Conservation (phyloP, 129 eudicot species). For the Saposhnikovia divaricata region DNA sequence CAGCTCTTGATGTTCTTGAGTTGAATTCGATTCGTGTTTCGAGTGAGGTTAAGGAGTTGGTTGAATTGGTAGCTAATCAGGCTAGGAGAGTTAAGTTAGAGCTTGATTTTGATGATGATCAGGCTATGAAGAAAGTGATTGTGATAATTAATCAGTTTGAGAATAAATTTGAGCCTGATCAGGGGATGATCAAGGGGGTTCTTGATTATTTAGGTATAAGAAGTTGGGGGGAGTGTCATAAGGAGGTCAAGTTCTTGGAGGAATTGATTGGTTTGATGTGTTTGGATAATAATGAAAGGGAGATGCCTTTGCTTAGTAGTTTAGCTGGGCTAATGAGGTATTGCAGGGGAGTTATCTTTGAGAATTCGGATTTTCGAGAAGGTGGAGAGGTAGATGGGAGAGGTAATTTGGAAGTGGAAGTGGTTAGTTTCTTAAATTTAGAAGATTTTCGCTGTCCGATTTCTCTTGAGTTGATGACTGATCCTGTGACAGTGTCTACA, state of each 20-base stretch:
- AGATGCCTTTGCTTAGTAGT: constrained; percentile 42
- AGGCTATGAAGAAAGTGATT: constrained; percentile 40
- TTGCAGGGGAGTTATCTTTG: constrained; percentile 67
- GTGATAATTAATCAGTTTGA: constrained; percentile 61
- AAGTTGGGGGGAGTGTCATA: constrained; percentile 60
- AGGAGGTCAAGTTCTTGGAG: constrained; percentile 56
- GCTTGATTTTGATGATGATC: constrained; percentile 46
- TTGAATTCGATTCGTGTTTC: constrained; percentile 25
- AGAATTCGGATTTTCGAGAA: constrained; percentile 14
- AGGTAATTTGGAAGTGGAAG: constrained; percentile 33
- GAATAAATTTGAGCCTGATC: constrained; percentile 58
- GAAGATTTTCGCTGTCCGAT: constrained; percentile 88
- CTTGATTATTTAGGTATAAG: constrained; percentile 39
- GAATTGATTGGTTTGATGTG: constrained; percentile 37
- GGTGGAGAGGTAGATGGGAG: constrained; percentile 22
- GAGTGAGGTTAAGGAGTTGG: constrained; percentile 47
- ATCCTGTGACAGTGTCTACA: constrained; percentile 79
- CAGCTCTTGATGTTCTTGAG: constrained; percentile 69
- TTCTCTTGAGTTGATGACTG: constrained; percentile 77
- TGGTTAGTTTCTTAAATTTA: constrained; percentile 42
- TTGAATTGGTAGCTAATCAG: constrained; percentile 59
- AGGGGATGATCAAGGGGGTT: constrained; percentile 35
- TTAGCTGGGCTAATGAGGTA: constrained; percentile 65
- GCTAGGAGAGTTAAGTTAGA: constrained; percentile 41
- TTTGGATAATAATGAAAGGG: constrained; percentile 32